Evolutionary conservation across 345 rosid genomes (phyloP).

Genomic region (Clausena lansium): DNA sequence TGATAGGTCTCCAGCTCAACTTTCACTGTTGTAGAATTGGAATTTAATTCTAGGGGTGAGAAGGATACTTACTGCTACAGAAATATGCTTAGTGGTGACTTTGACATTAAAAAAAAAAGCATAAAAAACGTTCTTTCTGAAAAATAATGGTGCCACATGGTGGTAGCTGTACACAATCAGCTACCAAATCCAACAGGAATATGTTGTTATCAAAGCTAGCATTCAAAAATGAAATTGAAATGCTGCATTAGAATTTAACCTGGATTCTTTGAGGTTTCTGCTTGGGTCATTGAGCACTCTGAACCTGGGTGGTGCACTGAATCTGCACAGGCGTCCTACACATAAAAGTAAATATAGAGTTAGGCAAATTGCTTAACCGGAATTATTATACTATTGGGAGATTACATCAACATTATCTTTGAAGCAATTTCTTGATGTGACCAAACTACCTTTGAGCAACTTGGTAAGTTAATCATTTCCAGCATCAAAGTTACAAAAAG

Average conservation of each 20-base stretch:
- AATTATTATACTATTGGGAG: neutral
- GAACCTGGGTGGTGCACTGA: conserved; percentile 38
- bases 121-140: neutral
- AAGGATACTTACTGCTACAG: neutral
- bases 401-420: neutral
- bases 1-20: neutral
- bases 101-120: neutral
- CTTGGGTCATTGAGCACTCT: conserved; percentile 51
- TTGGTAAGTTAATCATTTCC: neutral
- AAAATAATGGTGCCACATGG: neutral
- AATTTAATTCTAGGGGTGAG: neutral
- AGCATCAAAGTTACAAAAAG: neutral
- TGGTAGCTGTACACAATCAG: neutral
- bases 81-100: neutral
- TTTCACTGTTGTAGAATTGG: neutral
- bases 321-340: conserved; percentile 35
- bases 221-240: conserved; percentile 8
- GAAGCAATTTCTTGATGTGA: neutral
- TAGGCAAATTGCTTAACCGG: neutral
- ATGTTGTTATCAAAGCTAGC: neutral
- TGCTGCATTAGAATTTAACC: conserved; percentile 13
- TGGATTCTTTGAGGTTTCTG: conserved; percentile 25
- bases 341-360: neutral
- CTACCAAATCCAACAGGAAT: conserved; percentile 1
- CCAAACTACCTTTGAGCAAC: neutral